Evolutionary conservation across 495 filamentous ascomycete species (phyloP), one percentile per base, ranked within the genome.

Genomic region (Hyaloscypha finlandica): DNA sequence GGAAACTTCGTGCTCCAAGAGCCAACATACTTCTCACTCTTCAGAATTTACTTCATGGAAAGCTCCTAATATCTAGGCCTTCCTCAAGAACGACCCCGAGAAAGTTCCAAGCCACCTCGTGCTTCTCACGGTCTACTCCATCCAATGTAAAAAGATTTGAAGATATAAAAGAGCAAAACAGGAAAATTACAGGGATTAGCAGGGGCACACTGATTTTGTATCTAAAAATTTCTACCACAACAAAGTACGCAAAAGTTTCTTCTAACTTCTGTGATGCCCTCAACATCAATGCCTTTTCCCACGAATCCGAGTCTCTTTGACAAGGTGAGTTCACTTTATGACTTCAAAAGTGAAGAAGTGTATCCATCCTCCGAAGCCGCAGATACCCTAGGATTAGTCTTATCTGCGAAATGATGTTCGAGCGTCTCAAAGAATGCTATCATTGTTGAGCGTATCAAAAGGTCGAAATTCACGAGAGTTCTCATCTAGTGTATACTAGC

Each of bases 341-440:
- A 80, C 79, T 55, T 83, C 78, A 32, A 80, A 81, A 6, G 79
- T 75, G 54, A 74, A 79, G 61, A 74, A 82, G 53, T 73, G 79
- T 45, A 81, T 71, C 81, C 81, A 83, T 16, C 57, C 22, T 14
- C 76, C 71, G 2, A 81, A 72, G 42, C 62, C 51, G 19, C 51
- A 54, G 6, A 51, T 9, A 31, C 32, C 14, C 11, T n/a, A 79
- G 71, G 1, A 78, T 63, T 8, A 73, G 55, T 19, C 68, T 16
- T 59, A 6, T 22, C 20, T 12, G 39, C 16, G 37, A 30, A 30
- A 65, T 67, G 72, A 9, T 30, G 16, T 20, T 48, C 2, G 8
- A 66, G 32, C 25, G 71, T 59, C 2, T 65, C 30, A 2, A 76
- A n/a, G 63, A 79, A 77, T 1, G 74, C 42, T 9, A 57, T 31